Conservation (phyloP, 2,329 filamentous ascomycete genomes). For the Scopulariopsis brevicaulis region DNA sequence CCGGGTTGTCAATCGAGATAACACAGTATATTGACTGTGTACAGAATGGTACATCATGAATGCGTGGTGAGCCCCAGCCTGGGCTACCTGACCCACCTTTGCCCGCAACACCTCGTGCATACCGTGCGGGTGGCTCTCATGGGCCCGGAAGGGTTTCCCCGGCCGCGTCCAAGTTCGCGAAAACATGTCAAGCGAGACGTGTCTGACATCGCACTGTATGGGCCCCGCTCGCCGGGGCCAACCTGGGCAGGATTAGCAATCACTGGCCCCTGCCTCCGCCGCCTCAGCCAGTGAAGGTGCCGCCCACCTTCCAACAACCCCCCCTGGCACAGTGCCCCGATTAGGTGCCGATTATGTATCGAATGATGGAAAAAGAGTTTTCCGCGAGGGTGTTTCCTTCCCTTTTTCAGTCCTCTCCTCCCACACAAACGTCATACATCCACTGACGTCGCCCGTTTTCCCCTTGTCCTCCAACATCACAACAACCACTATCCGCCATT, state of each 20-base stretch:
- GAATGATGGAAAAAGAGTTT: conserved; percentile 4
- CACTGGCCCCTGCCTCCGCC: neutral
- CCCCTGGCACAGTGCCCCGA: neutral
- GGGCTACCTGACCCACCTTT: neutral
- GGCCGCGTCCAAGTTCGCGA: neutral
- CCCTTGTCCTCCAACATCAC: conserved; percentile 4
- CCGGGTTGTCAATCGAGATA: neutral
- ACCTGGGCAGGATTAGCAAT: neutral
- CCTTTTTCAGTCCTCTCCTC: conserved; percentile 1
- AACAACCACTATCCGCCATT: conserved; percentile 3
- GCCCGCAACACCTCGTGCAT: neutral
- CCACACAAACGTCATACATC: conserved; percentile 6
- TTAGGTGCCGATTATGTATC: neutral
- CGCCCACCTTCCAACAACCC: neutral
- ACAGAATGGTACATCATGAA: neutral
- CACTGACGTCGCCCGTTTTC: conserved; percentile 6
- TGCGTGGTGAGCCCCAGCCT: neutral
- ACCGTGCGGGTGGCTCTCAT: neutral
- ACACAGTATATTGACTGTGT: neutral
- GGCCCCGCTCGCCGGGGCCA: neutral
- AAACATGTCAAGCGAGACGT: neutral
- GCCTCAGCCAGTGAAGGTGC: neutral
- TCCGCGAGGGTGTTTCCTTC: conserved; percentile 1
- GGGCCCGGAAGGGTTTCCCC: neutral
- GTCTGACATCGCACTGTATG: neutral